Evolutionary conservation across 2,329 filamentous ascomycete species (phyloP).

Genomic region (Aureobasidium leucospermi): DNA sequence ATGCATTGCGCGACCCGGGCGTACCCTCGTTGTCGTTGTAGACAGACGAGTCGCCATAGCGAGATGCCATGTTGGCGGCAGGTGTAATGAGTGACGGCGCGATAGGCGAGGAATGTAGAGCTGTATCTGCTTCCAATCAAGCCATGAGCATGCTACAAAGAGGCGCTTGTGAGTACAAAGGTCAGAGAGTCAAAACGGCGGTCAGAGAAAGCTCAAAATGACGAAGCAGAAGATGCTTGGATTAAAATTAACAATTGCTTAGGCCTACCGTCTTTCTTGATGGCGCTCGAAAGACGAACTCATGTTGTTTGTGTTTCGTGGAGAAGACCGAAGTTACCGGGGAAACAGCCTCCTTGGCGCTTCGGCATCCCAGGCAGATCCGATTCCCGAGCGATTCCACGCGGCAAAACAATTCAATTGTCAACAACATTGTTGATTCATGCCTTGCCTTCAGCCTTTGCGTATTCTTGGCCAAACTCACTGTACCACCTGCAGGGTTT

Average conservation of each 20-base stretch:
- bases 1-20: slow-evolving; percentile 32
- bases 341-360: background rate
- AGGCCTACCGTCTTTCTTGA: slow-evolving; percentile 7
- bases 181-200: background rate
- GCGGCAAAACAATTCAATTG: background rate
- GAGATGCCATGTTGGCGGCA: slow-evolving; percentile 8
- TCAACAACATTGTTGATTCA: background rate
- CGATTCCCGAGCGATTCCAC: background rate
- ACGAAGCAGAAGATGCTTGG: background rate
- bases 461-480: slow-evolving; percentile 22
- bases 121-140: background rate
- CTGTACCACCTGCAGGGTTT: slow-evolving; percentile 21
- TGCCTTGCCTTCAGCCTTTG: slow-evolving; percentile 19
- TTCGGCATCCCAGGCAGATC: background rate
- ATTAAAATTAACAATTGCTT: background rate
- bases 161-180: slow-evolving; percentile 5
- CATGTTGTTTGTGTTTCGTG: slow-evolving; percentile 8
- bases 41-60: slow-evolving; percentile 36
- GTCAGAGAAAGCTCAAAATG: background rate
- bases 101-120: slow-evolving; percentile 8
- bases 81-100: background rate
- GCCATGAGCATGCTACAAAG: background rate
- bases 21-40: slow-evolving; percentile 35
- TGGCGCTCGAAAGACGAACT: background rate
- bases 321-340: background rate